Evolutionary conservation across 78 protist genomes (phyloP).

Genomic region (Dictyostelium brefeldianum): DNA sequence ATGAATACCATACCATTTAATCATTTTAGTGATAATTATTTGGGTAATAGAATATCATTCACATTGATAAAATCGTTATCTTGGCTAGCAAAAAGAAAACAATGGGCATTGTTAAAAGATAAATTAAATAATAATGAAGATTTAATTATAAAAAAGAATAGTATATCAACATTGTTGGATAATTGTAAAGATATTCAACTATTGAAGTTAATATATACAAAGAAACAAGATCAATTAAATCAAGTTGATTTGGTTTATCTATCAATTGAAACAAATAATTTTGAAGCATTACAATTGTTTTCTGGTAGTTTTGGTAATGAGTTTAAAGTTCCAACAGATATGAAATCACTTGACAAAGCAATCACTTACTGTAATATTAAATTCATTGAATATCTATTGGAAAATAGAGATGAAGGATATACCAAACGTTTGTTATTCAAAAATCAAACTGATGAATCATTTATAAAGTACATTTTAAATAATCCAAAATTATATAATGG

Average conservation of each 20-base stretch:
- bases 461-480: no score
- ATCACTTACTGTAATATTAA: neutral
- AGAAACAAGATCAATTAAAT: neutral
- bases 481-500: no score
- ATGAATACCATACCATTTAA: neutral
- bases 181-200: neutral
- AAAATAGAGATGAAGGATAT: neutral
- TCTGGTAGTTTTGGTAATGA: neutral
- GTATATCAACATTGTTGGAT: neutral
- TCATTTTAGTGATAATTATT: neutral
- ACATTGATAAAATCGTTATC: neutral
- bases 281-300: neutral
- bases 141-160: neutral
- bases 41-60: neutral
- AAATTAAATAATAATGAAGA: neutral
- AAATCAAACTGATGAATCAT: no score
- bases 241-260: neutral
- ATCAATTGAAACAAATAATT: neutral
- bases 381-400: slow-evolving; percentile 4
- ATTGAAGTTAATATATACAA: neutral
- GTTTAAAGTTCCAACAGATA: neutral
- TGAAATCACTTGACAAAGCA: neutral
- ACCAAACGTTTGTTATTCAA: no score
- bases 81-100: neutral
- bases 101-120: slow-evolving; percentile 1